A percentile compares a stretch with the other conserved stretches of the same genome.
These are phyloP conservation scores for Peronospora destructor DNA, from an alignment of 352 stramenopile species.

Conservation along the genomic window DNA sequence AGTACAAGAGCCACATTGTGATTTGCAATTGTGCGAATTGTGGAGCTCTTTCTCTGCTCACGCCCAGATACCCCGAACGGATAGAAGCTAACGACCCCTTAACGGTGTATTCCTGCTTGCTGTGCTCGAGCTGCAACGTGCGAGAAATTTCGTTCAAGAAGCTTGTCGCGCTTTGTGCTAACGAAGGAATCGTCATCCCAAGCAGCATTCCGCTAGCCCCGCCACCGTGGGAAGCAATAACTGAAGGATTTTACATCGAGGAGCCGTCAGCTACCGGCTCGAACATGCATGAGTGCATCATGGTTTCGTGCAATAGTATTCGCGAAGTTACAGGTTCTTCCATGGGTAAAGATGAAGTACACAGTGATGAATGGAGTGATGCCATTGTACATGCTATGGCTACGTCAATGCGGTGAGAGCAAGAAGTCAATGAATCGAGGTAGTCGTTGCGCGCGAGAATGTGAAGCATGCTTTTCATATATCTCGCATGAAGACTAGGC, in stretches of 20 bases:
- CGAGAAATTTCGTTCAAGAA: slow-evolving; percentile 57
- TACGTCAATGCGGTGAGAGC: slow-evolving; percentile 14
- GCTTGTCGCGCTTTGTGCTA: slow-evolving; percentile 39
- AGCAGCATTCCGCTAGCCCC: slow-evolving; percentile 32
- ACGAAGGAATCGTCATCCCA: slow-evolving; percentile 38
- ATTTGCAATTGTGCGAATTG: slow-evolving; percentile 57
- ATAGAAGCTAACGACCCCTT: slow-evolving; percentile 23
- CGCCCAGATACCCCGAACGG: slow-evolving; percentile 33
- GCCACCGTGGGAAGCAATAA: slow-evolving; percentile 28
- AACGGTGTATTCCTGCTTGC: slow-evolving; percentile 51
- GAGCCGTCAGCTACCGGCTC: slow-evolving; percentile 29
- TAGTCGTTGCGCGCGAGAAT: not conserved
- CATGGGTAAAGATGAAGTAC: slow-evolving; percentile 20
- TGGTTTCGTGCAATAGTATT: slow-evolving; percentile 49
- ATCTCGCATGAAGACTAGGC: not conserved
- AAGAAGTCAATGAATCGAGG: not conserved
- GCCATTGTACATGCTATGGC: slow-evolving; percentile 45
- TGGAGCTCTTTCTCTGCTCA: slow-evolving; percentile 47
- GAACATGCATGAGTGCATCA: slow-evolving; percentile 37
- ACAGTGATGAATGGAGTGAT: slow-evolving; percentile 39
- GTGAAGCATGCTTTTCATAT: not conserved
- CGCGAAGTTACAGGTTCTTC: slow-evolving; percentile 35
- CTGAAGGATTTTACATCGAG: slow-evolving; percentile 55
- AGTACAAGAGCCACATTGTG: slow-evolving; percentile 30
- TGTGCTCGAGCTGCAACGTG: slow-evolving; percentile 69